Evolutionary conservation across 768 basidiomycete species (phyloP).

Genomic region (Gloeostereum incarnatum): DNA sequence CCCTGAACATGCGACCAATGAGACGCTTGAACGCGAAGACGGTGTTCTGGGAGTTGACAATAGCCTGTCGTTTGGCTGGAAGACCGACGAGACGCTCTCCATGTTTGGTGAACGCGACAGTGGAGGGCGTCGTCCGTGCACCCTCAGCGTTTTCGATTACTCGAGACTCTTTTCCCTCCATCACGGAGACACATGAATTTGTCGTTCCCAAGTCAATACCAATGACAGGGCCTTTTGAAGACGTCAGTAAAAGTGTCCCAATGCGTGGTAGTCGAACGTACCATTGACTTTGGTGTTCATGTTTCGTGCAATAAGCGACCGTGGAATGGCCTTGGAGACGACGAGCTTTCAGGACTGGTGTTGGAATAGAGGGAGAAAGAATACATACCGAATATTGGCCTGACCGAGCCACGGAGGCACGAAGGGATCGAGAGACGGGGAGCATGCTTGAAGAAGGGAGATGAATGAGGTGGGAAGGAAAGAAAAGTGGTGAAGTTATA

Average conservation of each 20-base stretch:
- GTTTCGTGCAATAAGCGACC: conserved; percentile 75
- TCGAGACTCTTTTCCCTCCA: conserved; percentile 92
- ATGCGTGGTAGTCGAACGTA: conserved; percentile 23
- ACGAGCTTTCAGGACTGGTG: conserved; percentile 8
- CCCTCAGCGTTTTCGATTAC: conserved; percentile 98
- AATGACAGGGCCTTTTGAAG: conserved; percentile 64
- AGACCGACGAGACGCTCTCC: conserved; percentile 94
- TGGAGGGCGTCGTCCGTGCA: conserved; percentile 95
- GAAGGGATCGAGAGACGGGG: conserved; percentile 56
- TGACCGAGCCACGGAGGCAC: conserved; percentile 46
- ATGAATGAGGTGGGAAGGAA: conserved; percentile 32
- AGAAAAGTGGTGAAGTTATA: conserved; percentile 37
- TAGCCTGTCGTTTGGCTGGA: conserved; percentile 94
- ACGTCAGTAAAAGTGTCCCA: conserved; percentile 1
- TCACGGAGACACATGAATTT: conserved; percentile 86
- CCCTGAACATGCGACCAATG: conserved; percentile 88
- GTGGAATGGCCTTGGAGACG: conserved; percentile 46
- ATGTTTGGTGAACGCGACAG: conserved; percentile 98
- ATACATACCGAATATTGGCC: conserved; percentile 54
- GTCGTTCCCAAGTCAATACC: conserved; percentile 97
- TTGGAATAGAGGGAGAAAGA: background rate
- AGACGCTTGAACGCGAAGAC: conserved; percentile 92
- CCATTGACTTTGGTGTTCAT: conserved; percentile 91
- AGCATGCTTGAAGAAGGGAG: conserved; percentile 59
- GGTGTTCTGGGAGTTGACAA: conserved; percentile 92